A percentile compares a stretch with the other conserved stretches of the same genome.
Evolutionary conservation across 169 alveolate species (phyloP).

Genomic region (Eimeria acervulina): DNA sequence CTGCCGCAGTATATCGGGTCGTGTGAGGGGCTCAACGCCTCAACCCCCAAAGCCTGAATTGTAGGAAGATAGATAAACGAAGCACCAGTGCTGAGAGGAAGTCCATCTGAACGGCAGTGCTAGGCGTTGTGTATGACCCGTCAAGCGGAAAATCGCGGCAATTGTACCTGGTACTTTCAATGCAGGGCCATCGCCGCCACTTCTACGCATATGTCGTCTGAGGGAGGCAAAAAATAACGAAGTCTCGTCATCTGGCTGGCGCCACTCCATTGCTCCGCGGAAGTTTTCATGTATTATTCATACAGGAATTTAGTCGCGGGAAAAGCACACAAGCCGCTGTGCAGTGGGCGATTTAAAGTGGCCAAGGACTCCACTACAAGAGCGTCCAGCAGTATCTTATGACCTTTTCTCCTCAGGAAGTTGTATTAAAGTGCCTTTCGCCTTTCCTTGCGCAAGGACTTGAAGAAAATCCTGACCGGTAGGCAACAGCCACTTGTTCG

Average conservation of each 20-base stretch:
- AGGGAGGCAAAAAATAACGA: not conserved
- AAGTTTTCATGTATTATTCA: not conserved
- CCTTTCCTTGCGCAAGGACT: not conserved
- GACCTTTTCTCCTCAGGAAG: not conserved
- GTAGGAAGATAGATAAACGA: not conserved
- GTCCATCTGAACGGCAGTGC: not conserved
- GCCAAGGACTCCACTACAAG: not conserved
- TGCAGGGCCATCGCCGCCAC: not conserved
- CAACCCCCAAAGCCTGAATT: not conserved
- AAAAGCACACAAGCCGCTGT: not conserved
- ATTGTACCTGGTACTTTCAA: constrained; percentile 7
- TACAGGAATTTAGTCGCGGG: not conserved
- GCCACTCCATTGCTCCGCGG: not conserved
- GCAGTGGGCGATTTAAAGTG: not conserved
- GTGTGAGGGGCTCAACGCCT: not conserved
- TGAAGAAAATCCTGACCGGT: not conserved
- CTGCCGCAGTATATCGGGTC: not conserved
- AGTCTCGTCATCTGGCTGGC: not conserved
- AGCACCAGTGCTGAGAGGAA: not conserved
- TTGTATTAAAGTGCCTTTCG: not conserved
- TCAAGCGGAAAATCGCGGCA: not conserved
- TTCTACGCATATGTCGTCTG: not conserved
- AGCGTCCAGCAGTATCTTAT: not conserved
- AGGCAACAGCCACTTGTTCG: not conserved
- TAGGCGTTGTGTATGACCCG: not conserved